A percentile compares a stretch with the other conserved stretches of the same genome.
Evolutionary conservation across 129 eudicot genomes (phyloP).

Genomic region (Oenanthe sinensis): DNA sequence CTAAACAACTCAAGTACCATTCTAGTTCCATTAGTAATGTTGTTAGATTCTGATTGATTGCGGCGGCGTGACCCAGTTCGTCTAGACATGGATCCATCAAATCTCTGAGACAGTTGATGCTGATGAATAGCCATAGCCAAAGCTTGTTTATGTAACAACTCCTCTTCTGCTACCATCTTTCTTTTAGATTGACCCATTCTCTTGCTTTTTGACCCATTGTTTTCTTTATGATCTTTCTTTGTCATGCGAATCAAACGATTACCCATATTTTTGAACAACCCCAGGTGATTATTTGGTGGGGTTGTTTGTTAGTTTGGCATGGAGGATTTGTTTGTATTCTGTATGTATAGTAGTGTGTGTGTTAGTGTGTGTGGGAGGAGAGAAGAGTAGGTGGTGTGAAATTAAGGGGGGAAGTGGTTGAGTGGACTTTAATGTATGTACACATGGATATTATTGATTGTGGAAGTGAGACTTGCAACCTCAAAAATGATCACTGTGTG

Average conservation of each 20-base stretch:
- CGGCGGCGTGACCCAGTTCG: slow-evolving; percentile 84
- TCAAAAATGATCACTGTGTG: not conserved
- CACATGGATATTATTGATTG: not conserved
- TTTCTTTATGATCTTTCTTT: slow-evolving; percentile 36
- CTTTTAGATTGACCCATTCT: slow-evolving; percentile 54
- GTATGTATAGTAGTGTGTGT: not conserved
- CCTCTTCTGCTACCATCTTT: slow-evolving; percentile 65
- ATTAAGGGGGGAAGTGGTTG: not conserved
- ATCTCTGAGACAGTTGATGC: slow-evolving; percentile 85
- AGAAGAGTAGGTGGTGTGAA: slow-evolving; percentile 2
- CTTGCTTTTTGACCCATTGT: slow-evolving; percentile 65
- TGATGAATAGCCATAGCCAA: slow-evolving; percentile 89
- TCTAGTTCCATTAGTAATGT: slow-evolving; percentile 32
- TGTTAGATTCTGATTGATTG: slow-evolving; percentile 41
- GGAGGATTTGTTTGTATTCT: too few species aligned
- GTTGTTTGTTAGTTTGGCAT: not conserved
- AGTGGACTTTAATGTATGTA: not conserved
- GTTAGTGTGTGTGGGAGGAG: not conserved
- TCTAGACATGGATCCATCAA: slow-evolving; percentile 89
- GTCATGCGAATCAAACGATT: slow-evolving; percentile 70
- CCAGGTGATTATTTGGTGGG: not conserved
- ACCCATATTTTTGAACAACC: slow-evolving; percentile 41
- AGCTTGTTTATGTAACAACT: slow-evolving; percentile 77
- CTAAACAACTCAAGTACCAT: slow-evolving; percentile 27
- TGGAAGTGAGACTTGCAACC: not conserved